phyloP scores from a whole-genome alignment of 2,329 filamentous ascomycete species.

The Mycosphaerella sp. region DNA sequence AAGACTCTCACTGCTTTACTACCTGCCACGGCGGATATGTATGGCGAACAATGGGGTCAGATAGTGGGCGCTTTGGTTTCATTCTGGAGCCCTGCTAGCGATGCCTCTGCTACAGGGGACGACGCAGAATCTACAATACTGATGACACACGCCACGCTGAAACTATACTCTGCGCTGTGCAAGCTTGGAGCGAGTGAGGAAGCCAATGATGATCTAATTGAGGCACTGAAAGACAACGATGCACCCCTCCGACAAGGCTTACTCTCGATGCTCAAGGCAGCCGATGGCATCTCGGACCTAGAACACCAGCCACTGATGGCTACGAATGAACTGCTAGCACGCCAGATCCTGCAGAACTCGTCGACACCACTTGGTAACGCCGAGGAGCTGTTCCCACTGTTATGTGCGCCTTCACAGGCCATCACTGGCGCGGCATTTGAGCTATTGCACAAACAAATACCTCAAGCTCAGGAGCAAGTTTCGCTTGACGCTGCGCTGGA shows the following conservation, averaged over 20 bases:
- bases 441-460: slow-evolving; percentile 73
- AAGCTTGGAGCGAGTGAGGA: slow-evolving; percentile 52
- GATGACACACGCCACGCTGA: slow-evolving; percentile 64
- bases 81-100: slow-evolving; percentile 31
- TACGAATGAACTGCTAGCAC: slow-evolving; percentile 66
- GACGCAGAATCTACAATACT: slow-evolving; percentile 24
- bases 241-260: slow-evolving; percentile 52
- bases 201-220: slow-evolving; percentile 77
- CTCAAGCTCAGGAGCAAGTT: slow-evolving; percentile 69
- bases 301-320: slow-evolving; percentile 64
- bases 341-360: slow-evolving; percentile 61
- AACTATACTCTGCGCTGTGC: slow-evolving; percentile 60
- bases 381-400: slow-evolving; percentile 64
- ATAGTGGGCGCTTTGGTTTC: slow-evolving; percentile 35
- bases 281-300: slow-evolving; percentile 44
- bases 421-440: slow-evolving; percentile 77
- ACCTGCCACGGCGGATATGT: slow-evolving; percentile 71
- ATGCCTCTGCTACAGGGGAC: background rate
- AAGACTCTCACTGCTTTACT: slow-evolving; percentile 53
- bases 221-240: slow-evolving; percentile 61
- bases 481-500: slow-evolving; percentile 71
- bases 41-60: slow-evolving; percentile 77
- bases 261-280: slow-evolving; percentile 55
- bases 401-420: slow-evolving; percentile 67
- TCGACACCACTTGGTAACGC: slow-evolving; percentile 48